Evolutionary conservation across 768 basidiomycete species (phyloP).

Genomic region (Hypsizygus marmoreus): DNA sequence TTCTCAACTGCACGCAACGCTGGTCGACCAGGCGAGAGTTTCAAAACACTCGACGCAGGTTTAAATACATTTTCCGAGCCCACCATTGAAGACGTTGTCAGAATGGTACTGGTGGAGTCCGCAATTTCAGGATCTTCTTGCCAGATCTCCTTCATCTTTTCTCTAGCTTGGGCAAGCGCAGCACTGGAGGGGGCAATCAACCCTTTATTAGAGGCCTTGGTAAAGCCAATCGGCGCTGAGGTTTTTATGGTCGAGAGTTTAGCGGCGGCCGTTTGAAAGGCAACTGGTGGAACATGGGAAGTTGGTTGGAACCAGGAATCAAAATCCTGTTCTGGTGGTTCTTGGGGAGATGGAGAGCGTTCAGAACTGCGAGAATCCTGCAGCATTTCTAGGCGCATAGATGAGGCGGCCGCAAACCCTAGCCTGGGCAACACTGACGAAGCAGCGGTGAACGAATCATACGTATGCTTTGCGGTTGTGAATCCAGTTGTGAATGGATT

Average conservation of each 20-base stretch:
- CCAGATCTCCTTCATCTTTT: constrained; percentile 51
- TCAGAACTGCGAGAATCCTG: constrained; percentile 16
- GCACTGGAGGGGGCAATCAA: constrained; percentile 51
- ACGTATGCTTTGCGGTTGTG: background rate
- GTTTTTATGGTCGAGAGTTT: constrained; percentile 12
- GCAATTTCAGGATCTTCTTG: constrained; percentile 29
- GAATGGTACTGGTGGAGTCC: constrained; percentile 1
- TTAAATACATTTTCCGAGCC: constrained; percentile 29
- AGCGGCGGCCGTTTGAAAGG: constrained; percentile 39
- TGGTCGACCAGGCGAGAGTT: constrained; percentile 29
- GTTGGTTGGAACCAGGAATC: constrained; percentile 52
- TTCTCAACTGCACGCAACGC: constrained; percentile 42
- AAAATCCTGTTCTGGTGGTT: constrained; percentile 40
- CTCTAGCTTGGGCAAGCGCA: constrained; percentile 57
- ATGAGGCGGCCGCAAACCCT: constrained; percentile 31
- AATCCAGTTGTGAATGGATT: constrained; percentile 38
- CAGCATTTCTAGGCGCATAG: constrained; percentile 13
- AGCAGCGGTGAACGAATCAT: constrained; percentile 14
- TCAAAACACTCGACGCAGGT: constrained; percentile 20
- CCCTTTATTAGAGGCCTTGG: constrained; percentile 36
- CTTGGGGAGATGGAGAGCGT: constrained; percentile 43
- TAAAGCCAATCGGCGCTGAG: constrained; percentile 25
- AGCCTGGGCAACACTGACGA: constrained; percentile 13
- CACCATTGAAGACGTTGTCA: constrained; percentile 13
- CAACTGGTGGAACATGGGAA: constrained; percentile 24